A percentile compares a stretch with the other conserved stretches of the same genome.
Conservation (phyloP, 108 stramenopile genomes). For the Tribonema minus region DNA sequence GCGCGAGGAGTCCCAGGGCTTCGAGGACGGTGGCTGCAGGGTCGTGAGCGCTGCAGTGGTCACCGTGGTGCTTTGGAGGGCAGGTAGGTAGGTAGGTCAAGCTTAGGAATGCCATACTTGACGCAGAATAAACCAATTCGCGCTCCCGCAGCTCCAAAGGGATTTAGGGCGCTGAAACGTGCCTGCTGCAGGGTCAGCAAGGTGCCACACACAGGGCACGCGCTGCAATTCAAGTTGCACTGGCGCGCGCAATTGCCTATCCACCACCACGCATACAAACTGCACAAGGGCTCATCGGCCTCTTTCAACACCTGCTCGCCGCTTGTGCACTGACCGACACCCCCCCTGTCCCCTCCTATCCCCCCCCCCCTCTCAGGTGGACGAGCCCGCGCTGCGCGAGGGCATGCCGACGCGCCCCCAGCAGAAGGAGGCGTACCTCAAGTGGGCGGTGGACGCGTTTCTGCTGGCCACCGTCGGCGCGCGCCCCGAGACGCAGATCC, state of each 20-base stretch:
- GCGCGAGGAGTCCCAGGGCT: constrained; percentile 62
- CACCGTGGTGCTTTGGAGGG: not conserved
- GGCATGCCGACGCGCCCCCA: constrained; percentile 61
- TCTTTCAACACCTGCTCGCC: not conserved
- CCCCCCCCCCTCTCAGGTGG: constrained; percentile 41
- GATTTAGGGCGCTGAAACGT: too few relatives aligned
- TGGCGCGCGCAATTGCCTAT: too few relatives aligned
- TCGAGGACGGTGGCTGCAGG: constrained; percentile 62
- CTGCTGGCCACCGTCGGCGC: constrained; percentile 62
- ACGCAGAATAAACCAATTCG: too few relatives aligned
- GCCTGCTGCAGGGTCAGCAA: too few relatives aligned
- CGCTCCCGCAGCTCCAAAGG: too few relatives aligned
- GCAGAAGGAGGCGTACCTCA: constrained; percentile 50
- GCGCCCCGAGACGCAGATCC: constrained; percentile 61
- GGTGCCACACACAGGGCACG: too few relatives aligned
- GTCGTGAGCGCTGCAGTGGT: constrained; percentile 63
- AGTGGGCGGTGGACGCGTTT: constrained; percentile 66
- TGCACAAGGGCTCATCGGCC: too few relatives aligned
- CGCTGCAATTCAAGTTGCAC: too few relatives aligned
- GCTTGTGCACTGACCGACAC: not conserved
- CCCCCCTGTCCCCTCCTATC: too few relatives aligned
- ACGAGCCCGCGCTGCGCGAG: constrained; percentile 69
- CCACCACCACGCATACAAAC: too few relatives aligned
- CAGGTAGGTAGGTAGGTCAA: too few relatives aligned
- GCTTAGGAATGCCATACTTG: too few relatives aligned